Conservation (phyloP, 2,329 filamentous ascomycete genomes). For the Ambrosiella xylebori region DNA sequence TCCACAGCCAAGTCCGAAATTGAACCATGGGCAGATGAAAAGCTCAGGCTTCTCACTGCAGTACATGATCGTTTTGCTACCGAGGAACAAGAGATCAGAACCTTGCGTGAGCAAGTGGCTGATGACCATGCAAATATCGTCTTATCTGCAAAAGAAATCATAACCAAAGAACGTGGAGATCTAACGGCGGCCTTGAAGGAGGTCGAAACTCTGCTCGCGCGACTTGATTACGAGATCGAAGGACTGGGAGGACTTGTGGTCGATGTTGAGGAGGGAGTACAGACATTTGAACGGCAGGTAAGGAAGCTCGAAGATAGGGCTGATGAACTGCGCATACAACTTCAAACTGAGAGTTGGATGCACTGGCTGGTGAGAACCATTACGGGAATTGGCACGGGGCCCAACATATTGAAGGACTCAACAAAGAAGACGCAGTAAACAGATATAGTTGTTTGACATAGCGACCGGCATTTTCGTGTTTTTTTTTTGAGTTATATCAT, state of each 20-base stretch:
- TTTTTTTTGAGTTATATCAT: background rate
- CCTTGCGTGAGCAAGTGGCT: conserved; percentile 51
- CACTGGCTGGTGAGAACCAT: conserved; percentile 46
- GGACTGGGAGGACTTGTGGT: conserved; percentile 62
- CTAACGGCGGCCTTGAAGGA: conserved; percentile 59
- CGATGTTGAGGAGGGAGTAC: conserved; percentile 71
- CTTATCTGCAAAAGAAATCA: conserved; percentile 47
- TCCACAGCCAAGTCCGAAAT: conserved; percentile 33
- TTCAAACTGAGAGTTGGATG: conserved; percentile 47
- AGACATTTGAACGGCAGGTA: conserved; percentile 65
- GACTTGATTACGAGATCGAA: conserved; percentile 82
- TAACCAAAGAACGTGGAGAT: conserved; percentile 50
- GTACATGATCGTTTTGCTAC: conserved; percentile 45
- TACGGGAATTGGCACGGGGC: conserved; percentile 42
- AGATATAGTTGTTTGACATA: background rate
- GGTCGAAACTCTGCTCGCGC: conserved; percentile 63
- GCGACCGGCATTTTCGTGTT: background rate
- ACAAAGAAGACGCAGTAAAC: background rate
- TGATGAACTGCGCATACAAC: conserved; percentile 41
- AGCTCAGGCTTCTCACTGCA: conserved; percentile 36
- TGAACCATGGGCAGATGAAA: conserved; percentile 42
- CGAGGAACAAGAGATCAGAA: conserved; percentile 48
- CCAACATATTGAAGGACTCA: conserved; percentile 30
- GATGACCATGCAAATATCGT: conserved; percentile 53
- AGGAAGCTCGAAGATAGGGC: conserved; percentile 50